Percentiles rank a stretch among this genome's conserved stretches.
These are phyloP conservation scores for Eimeria acervulina DNA, from an alignment of 169 alveolate species.

Conservation along the genomic window DNA sequence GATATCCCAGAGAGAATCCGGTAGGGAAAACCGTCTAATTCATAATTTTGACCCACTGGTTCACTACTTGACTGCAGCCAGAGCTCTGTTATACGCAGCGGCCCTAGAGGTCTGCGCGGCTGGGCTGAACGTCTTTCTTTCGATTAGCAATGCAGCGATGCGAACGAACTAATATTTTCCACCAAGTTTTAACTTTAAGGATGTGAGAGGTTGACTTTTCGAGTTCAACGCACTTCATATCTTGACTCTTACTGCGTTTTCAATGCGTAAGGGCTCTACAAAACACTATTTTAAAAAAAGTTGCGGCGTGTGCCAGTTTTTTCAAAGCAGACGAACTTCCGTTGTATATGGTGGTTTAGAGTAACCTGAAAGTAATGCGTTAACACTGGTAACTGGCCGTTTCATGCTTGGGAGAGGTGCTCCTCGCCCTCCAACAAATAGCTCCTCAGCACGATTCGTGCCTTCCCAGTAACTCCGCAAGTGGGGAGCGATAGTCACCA, in stretches of 20 bases:
- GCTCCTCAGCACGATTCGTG: slow-evolving; percentile 37
- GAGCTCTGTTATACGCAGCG: slow-evolving; percentile 42
- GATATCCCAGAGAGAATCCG: not conserved
- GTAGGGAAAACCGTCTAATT: not conserved
- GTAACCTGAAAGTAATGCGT: not conserved
- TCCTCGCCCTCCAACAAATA: slow-evolving; percentile 46
- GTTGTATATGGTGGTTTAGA: not conserved
- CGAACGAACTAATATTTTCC: not conserved
- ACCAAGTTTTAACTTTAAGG: not conserved
- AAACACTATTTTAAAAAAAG: not conserved
- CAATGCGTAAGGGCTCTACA: not conserved
- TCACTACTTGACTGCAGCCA: slow-evolving; percentile 26
- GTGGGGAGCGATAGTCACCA: slow-evolving; percentile 21
- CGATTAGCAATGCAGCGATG: slow-evolving; percentile 34
- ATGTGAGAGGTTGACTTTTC: not conserved
- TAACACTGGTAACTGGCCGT: not conserved
- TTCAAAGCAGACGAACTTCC: slow-evolving; percentile 5
- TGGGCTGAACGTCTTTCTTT: not conserved
- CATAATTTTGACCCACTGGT: not conserved
- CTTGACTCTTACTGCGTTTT: not conserved
- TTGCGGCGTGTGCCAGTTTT: not conserved
- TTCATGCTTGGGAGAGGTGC: slow-evolving; percentile 52
- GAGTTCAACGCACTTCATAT: not conserved
- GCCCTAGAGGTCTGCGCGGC: slow-evolving; percentile 67
- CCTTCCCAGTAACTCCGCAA: slow-evolving; percentile 24